Evolutionary conservation across 345 rosid genomes (phyloP), one percentile per base, ranked within the genome.

Genomic region (Pistacia atlantica): DNA sequence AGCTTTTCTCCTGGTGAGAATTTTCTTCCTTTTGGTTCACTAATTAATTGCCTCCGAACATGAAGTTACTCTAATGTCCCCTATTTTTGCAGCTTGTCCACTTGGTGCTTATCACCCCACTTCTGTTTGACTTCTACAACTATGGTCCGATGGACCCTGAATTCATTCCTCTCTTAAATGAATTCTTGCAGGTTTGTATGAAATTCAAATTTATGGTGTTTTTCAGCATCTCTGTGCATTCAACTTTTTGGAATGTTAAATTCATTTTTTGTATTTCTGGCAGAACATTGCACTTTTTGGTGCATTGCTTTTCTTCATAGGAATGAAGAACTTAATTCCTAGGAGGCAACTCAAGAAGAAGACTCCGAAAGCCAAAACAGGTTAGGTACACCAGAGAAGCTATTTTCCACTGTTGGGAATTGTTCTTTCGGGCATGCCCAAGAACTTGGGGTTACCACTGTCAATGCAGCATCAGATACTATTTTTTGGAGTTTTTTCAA

Each of bases 101-200:
- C 87, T 80, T 92, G 89, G 88, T 68, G 5, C 25, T 85, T 62
- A 73, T 83, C 55, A 77, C 92, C 65, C 97, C 98, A 17, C 81
- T 95, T 78, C 80, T 93, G 69, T 89, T 86, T 49, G 95, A 95
- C 88, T 95, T 93, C 93, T 93, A 91, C 87, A 91, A 93, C 88
- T 91, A 89, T 18, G 78, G 80, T 25, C 86, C 81, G 4, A 42
- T 74, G 64, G 87, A 89, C 57, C 85, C 85, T 0, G 82, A 82
- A 54, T 86, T 88, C 68, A 28, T 74, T 66, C 73, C 35, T 71
- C 91, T 93, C 72, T 78, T 90, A 38, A 78, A 87, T 13, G 90
- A 90, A 76, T 90, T 93, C 84, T 76, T 89, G 68, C 92, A 87
- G 97, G 97, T 93, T 72, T 75, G 81, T 69, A 58, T 20, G 10